phyloP scores from a whole-genome alignment of 1,139 yeast genomes.

The Geotrichum bryndzae region DNA sequence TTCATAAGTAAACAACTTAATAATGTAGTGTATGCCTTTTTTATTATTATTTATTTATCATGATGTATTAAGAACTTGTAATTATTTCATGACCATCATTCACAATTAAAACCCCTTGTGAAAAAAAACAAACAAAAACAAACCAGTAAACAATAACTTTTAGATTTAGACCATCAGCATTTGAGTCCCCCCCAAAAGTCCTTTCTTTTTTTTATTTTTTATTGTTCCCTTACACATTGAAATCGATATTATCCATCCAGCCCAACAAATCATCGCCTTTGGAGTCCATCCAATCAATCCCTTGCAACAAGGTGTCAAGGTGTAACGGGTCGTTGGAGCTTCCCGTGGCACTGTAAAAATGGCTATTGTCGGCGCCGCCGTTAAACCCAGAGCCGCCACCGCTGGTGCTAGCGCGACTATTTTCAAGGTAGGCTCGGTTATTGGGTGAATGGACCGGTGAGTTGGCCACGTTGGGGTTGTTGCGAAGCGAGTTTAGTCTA shows the following conservation, averaged over 20 bases:
- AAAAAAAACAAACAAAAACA: not conserved
- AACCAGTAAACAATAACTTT: too few species aligned
- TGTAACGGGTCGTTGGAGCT: slow-evolving; percentile 31
- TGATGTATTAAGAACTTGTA: not conserved
- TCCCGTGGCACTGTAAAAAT: slow-evolving; percentile 29
- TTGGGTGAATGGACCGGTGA: not conserved
- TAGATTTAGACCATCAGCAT: too few species aligned
- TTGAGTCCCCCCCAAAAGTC: not conserved
- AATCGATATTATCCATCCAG: slow-evolving; percentile 62
- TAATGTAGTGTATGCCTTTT: too few species aligned
- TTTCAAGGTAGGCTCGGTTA: not conserved
- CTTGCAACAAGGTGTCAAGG: slow-evolving; percentile 53
- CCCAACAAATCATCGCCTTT: slow-evolving; percentile 84
- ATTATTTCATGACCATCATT: too few species aligned
- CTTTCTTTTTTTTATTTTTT: not conserved
- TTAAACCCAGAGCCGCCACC: not conserved
- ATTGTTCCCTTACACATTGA: not conserved
- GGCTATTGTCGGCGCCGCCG: not conserved
- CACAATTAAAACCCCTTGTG: too few species aligned
- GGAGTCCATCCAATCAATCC: slow-evolving; percentile 76
- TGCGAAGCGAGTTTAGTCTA: not conserved
- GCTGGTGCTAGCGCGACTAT: slow-evolving; percentile 6
- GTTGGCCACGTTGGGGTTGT: not conserved
- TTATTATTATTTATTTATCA: too few species aligned
- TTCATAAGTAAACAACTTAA: too few species aligned